A percentile compares a stretch with the other conserved stretches of the same genome.
Evolutionary conservation across 108 stramenopile genomes (phyloP).

Genomic region (Fragilariopsis cylindrus): DNA sequence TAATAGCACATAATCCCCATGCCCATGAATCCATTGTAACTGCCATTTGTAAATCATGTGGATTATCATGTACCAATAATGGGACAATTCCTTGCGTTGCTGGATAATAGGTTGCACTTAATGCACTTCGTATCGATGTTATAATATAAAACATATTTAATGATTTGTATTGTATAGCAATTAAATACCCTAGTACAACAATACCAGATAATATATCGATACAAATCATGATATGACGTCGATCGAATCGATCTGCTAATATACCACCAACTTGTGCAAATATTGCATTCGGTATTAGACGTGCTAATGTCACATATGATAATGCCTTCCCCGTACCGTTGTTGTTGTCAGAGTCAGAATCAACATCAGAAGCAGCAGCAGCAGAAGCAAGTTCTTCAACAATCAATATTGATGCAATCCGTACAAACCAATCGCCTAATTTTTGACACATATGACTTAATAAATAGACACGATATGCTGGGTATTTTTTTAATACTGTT

Average conservation of each 20-base stretch:
- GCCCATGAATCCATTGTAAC: background rate
- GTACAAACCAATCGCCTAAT: conserved; percentile 21
- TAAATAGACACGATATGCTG: conserved; percentile 5
- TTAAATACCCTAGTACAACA: background rate
- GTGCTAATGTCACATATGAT: conserved; percentile 1
- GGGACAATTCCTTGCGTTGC: background rate
- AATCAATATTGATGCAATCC: conserved; percentile 8
- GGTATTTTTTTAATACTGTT: background rate
- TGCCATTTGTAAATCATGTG: background rate
- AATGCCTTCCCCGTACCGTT: background rate
- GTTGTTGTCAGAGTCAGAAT: background rate
- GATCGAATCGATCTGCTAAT: conserved; percentile 12
- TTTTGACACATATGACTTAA: conserved; percentile 15
- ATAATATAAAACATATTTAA: background rate
- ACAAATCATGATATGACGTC: conserved; percentile 7
- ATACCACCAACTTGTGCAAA: conserved; percentile 22
- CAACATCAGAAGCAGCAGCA: no score
- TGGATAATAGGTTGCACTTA: background rate
- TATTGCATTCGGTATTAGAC: conserved; percentile 18
- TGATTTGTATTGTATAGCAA: background rate
- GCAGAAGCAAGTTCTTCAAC: background rate
- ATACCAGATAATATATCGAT: background rate
- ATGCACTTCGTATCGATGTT: background rate
- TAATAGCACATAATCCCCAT: background rate
- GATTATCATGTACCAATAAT: background rate